Conservation (phyloP, 225 moss, liverwort and hornwort genomes). For the Rhytidiadelphus loreus region DNA sequence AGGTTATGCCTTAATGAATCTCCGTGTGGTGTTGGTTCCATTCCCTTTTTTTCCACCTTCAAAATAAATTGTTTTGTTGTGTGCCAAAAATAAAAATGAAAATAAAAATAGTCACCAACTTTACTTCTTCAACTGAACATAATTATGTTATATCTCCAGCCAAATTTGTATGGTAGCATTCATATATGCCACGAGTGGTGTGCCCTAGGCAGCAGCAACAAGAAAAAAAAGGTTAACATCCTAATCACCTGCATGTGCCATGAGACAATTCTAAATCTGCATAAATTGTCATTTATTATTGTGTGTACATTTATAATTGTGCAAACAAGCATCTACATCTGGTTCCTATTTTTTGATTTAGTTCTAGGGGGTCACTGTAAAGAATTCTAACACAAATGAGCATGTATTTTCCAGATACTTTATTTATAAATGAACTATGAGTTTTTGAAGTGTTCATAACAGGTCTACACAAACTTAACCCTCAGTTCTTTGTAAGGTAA, state of each 20-base stretch:
- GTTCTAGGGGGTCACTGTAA: too few relatives aligned
- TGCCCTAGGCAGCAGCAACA: not conserved
- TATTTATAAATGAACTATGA: too few relatives aligned
- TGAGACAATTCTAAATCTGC: not conserved
- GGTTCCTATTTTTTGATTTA: not conserved
- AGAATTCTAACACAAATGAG: not conserved
- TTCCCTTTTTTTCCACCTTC: not conserved
- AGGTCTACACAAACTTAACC: not conserved
- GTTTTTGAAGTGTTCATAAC: too few relatives aligned
- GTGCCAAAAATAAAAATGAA: not conserved
- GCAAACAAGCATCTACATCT: not conserved
- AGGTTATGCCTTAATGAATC: not conserved
- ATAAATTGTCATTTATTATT: not conserved
- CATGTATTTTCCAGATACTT: too few relatives aligned
- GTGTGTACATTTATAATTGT: too few relatives aligned
- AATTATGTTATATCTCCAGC: not conserved
- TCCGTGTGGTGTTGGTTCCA: accelerated
- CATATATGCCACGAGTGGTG: not conserved
- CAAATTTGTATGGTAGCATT: not conserved
- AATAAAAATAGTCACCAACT: not conserved
- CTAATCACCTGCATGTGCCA: not conserved
- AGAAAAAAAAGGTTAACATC: not conserved
- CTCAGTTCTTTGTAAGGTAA: not conserved
- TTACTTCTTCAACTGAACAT: not conserved
- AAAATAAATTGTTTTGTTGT: not conserved